Base-by-base conservation (phyloP, 2,329 filamentous ascomycete genomes). In the Penicillium olsonii region DNA sequence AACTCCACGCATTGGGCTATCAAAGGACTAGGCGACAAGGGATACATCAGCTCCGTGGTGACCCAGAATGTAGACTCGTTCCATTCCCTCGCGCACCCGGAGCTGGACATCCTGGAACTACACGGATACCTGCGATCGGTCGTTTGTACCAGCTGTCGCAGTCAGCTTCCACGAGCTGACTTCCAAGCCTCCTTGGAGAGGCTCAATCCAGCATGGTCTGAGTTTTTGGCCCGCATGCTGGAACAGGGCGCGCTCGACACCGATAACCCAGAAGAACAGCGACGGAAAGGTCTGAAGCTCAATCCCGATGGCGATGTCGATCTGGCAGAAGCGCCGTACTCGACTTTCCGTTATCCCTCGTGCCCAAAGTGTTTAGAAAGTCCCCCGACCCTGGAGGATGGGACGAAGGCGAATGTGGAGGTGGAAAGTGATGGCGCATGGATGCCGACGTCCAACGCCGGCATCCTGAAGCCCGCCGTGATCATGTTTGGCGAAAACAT, bases 31-130 rank as follows among this genome's bases (percentile, higher is more conserved):
- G 88, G 84, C 2, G 71, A 80, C 4, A 75, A 94, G 57, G 92
- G 91, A 2, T 72, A 91, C 42, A 77, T 96, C 35, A 82, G 80
- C 49, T 83, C 77, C 45, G 88, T 96, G 51, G 84, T 99, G 59
- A 97, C 94, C 34, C 94, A 99, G 68, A 97, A 97, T 66, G 94
- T 99, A 43, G 94, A 99, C 73, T 96, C 91, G 2, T 95, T 99
- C 68, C 94, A 99, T 70, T 78, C 81, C 2, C 74, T 75, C 51
- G 87, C 90, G 1, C 92, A 96, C 69, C 89, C 91, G 0, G 67
- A 77, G 9, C 72, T 92, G 37, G 80, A 83, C 5, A 94, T 89
- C 9, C 76, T 95, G 38, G 92, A 97, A 71, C 79, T 99, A 42
- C 94, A 99, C 69, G 94, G 94, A 59, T 95, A 94, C 70, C 79